Conservation (phyloP, 2,329 filamentous ascomycete species). For the Ophiocordyceps polyrhachis-furcata region DNA sequence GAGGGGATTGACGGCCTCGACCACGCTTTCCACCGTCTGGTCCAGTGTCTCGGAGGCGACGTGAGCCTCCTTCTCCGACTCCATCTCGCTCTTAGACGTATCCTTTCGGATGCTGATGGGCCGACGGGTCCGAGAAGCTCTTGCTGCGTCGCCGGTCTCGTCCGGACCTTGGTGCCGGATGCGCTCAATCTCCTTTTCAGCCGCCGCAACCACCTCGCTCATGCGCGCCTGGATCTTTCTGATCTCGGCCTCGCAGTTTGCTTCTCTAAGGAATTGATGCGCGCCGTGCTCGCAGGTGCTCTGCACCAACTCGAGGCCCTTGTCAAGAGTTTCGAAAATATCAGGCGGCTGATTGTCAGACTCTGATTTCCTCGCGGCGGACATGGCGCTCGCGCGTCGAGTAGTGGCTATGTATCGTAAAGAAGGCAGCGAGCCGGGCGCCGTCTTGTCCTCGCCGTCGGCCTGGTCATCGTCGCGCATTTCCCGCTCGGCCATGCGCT, state of each 20-base stretch:
- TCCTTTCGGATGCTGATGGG: conserved; percentile 34
- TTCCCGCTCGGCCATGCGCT: conserved; percentile 39
- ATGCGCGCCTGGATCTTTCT: conserved; percentile 48
- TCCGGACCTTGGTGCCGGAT: conserved; percentile 33
- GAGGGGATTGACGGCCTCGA: conserved; percentile 9
- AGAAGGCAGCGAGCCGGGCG: conserved; percentile 17
- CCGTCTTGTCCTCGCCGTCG: conserved; percentile 16
- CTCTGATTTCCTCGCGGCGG: conserved; percentile 9
- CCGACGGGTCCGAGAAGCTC: conserved; percentile 26
- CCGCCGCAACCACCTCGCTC: conserved; percentile 39
- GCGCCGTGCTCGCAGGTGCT: conserved; percentile 70
- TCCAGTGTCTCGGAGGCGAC: conserved; percentile 5
- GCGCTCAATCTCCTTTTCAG: conserved; percentile 39
- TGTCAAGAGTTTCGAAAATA: conserved; percentile 58
- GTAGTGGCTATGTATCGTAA: conserved; percentile 19
- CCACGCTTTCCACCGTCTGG: conserved; percentile 4
- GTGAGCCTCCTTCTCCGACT: conserved; percentile 8
- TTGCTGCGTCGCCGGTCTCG: conserved; percentile 18
- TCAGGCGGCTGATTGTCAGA: conserved; percentile 16
- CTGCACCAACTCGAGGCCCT: conserved; percentile 62
- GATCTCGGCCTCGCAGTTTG: conserved; percentile 66
- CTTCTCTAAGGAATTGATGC: conserved; percentile 75
- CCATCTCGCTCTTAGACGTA: conserved; percentile 12
- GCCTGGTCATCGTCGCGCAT: conserved; percentile 28
- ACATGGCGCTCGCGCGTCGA: conserved; percentile 14